Conservation (phyloP, 1,139 yeast genomes). For the Nakaseomyces nivariensis region DNA sequence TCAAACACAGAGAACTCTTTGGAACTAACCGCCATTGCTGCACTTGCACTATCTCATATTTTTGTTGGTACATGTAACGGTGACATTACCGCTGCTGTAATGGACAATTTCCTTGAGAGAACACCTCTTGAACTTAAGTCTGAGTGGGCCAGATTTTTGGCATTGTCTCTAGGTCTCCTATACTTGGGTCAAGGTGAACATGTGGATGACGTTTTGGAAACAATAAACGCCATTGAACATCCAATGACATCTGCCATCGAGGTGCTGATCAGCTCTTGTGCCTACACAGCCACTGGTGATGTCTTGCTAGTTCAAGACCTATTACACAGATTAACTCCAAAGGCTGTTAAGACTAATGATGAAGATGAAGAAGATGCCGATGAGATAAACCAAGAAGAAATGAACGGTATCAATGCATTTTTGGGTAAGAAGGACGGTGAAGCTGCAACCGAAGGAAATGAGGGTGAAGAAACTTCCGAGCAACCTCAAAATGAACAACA, state of each 20-base stretch:
- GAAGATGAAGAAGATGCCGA: conserved; percentile 40
- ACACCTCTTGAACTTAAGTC: conserved; percentile 66
- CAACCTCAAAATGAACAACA: conserved; percentile 10
- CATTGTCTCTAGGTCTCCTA: conserved; percentile 83
- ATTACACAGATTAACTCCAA: conserved; percentile 76
- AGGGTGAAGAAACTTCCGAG: conserved; percentile 14
- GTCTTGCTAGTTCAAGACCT: conserved; percentile 89
- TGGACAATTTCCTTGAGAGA: conserved; percentile 85
- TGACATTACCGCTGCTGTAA: conserved; percentile 79
- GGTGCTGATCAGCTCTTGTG: conserved; percentile 84
- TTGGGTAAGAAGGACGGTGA: conserved; percentile 19
- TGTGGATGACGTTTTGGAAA: conserved; percentile 90
- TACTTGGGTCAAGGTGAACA: conserved; percentile 93
- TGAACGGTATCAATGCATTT: conserved; percentile 18
- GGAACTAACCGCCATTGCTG: conserved; percentile 78
- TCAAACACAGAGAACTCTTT: conserved; percentile 68
- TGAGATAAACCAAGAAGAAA: conserved; percentile 36
- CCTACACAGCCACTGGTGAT: conserved; percentile 97
- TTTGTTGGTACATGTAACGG: conserved; percentile 96
- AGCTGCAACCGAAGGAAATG: conserved; percentile 17
- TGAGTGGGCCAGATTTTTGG: conserved; percentile 83
- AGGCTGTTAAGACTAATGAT: conserved; percentile 36
- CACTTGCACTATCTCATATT: conserved; percentile 85
- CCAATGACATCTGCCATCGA: conserved; percentile 86
- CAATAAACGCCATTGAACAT: conserved; percentile 90